These are phyloP conservation scores for Sarocladiaceae sp. DNA, from an alignment of 2,329 filamentous ascomycete species.

Conservation along the genomic window DNA sequence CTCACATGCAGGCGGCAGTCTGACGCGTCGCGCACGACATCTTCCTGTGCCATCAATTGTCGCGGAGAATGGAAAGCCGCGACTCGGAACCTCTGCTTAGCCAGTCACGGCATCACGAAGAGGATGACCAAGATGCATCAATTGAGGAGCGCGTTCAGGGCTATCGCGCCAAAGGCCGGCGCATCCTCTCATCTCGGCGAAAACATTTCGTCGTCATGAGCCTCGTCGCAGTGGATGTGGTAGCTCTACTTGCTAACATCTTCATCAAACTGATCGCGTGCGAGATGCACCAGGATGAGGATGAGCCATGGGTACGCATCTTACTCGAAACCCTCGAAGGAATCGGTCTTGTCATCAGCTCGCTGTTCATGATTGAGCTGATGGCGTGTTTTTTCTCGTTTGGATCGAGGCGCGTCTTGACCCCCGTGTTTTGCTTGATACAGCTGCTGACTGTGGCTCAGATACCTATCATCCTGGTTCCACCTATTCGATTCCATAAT, in stretches of 20 bases:
- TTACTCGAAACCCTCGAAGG: conserved; percentile 37
- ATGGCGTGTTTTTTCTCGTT: conserved; percentile 53
- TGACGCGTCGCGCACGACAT: not conserved
- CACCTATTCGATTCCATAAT: conserved; percentile 59
- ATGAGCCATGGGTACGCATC: conserved; percentile 34
- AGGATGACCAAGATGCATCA: not conserved
- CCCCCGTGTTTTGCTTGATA: not conserved
- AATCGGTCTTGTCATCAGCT: conserved; percentile 53
- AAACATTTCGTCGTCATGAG: conserved; percentile 40
- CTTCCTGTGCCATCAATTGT: not conserved
- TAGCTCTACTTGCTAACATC: conserved; percentile 38
- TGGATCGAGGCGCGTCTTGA: conserved; percentile 11
- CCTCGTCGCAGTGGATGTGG: conserved; percentile 39
- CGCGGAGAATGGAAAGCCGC: not conserved
- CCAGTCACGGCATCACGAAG: not conserved
- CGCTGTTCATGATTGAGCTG: conserved; percentile 59
- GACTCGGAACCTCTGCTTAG: conserved; percentile 2
- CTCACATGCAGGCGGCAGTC: too few relatives aligned
- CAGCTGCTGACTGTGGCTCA: conserved; percentile 19
- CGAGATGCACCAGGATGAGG: conserved; percentile 30
- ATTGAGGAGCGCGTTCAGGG: not conserved
- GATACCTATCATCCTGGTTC: conserved; percentile 53
- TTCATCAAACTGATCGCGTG: conserved; percentile 43
- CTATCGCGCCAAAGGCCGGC: conserved; percentile 11
- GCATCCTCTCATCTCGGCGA: conserved; percentile 26